phyloP scores from a whole-genome alignment of 2,329 filamentous ascomycete species.

The Ophiostoma sp. region DNA sequence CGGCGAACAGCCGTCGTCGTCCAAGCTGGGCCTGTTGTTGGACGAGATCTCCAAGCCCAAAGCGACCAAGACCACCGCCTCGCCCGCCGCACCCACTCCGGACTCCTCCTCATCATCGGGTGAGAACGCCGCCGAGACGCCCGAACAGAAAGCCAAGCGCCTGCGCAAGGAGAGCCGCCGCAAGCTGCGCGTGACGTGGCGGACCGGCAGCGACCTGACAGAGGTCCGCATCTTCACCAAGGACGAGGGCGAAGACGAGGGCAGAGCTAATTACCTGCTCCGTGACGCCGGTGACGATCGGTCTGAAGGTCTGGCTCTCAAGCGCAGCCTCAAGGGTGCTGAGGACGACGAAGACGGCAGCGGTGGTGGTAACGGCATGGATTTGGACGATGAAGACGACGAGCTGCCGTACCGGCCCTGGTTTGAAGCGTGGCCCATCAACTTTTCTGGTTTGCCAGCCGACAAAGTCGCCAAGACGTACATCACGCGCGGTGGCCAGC shows the following conservation, averaged over 20 bases:
- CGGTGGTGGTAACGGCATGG: conserved; percentile 8
- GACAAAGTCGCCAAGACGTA: conserved; percentile 51
- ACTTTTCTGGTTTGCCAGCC: conserved; percentile 49
- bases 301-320: conserved; percentile 69
- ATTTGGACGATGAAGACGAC: conserved; percentile 47
- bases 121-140: conserved; percentile 58
- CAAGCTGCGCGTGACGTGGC: conserved; percentile 70
- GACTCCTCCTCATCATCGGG: conserved; percentile 40
- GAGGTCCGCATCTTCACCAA: conserved; percentile 70
- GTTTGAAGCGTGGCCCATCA: conserved; percentile 48
- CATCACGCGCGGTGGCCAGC: conserved; percentile 54
- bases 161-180: conserved; percentile 71
- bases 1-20: conserved; percentile 36
- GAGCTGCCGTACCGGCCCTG: conserved; percentile 56
- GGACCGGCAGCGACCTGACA: conserved; percentile 64
- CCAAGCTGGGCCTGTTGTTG: conserved; percentile 56
- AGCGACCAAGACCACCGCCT: conserved; percentile 41
- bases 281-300: conserved; percentile 72
- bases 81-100: conserved; percentile 40
- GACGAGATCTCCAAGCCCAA: conserved; percentile 54
- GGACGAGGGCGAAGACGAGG: conserved; percentile 71
- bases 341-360: conserved; percentile 56
- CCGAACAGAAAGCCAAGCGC: conserved; percentile 66
- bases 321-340: conserved; percentile 52
- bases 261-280: conserved; percentile 66